Evolutionary conservation across 345 rosid genomes (phyloP), one percentile per base, ranked within the genome.

Genomic region (Citrus glauca): DNA sequence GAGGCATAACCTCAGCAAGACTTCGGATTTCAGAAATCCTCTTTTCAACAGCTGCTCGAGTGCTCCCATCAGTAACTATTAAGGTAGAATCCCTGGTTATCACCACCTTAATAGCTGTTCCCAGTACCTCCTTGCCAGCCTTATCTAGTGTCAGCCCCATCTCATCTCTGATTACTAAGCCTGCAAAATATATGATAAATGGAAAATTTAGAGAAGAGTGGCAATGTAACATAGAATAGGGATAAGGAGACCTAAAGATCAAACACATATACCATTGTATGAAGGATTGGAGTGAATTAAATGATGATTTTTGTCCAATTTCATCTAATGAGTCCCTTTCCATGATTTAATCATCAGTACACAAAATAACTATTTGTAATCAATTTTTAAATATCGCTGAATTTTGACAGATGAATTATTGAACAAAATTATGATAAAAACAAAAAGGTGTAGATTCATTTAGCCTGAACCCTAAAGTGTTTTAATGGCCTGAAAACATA

Each of bases 151-250:
- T 88, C 79, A 92, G 56, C 0, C 98, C 97, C 82, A 81, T 82
- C 80, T 89, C 96, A 75, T 95, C 99, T 87, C 99, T 88, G 75
- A 95, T 87, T 73, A 95, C 98, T 25, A 92, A 92, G 61, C 90
- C 99, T 95, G 74, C 63, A 82, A 75, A 42, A 78, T 76, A 77
- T 28, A 53, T n/a, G 55, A 71, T 62, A 32, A 65, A 71, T 48
- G 22, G 14, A 71, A n/a, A 25, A 37, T 16, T 66, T 30, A 20
- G 7, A 66, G 14, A 37, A 42, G 3, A 17, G 27, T 32, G 28
- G 38, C 7, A 38, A 30, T 4, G 28, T 30, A 30, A 22, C 50
- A 32, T 16, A 28, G 30, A 11, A 53, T 19, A 73, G 9, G 57
- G 37, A 30, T 10, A 61, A 73, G 6, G 22, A 33, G 42, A 35